Conservation (phyloP, 2,329 filamentous ascomycete genomes). For the Venturia asperata region DNA sequence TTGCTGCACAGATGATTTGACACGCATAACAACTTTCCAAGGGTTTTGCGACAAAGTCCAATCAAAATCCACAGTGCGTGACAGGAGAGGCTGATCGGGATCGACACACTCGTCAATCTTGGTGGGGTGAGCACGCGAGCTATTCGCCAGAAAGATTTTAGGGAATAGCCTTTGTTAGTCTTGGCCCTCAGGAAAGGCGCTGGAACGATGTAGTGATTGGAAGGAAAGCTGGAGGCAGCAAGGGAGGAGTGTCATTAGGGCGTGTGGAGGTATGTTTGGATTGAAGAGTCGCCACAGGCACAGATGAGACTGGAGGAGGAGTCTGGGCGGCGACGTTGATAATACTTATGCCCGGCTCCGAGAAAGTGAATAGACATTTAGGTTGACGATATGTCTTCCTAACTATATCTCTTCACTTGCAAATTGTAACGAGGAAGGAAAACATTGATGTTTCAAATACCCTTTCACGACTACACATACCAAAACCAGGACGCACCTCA, state of each 20-base stretch:
- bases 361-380: too few relatives aligned
- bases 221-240: neutral
- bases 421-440: too few relatives aligned
- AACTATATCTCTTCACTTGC: too few relatives aligned
- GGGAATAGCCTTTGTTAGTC: too few relatives aligned
- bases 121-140: neutral
- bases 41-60: neutral
- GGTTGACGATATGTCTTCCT: too few relatives aligned
- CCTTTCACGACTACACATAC: too few relatives aligned
- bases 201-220: neutral
- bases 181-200: neutral
- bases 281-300: neutral
- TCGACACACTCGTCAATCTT: neutral
- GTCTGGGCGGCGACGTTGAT: neutral
- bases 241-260: too few relatives aligned
- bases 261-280: too few relatives aligned
- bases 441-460: neutral
- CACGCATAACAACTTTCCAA: neutral
- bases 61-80: neutral
- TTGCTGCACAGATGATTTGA: neutral
- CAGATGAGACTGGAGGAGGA: neutral
- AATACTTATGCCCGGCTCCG: neutral
- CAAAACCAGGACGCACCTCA: too few relatives aligned
- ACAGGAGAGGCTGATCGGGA: constrained; percentile 4
- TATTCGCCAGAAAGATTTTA: too few relatives aligned